Base-by-base conservation (phyloP, 2,329 filamentous ascomycete species). In the Microcyclospora pomicola region DNA sequence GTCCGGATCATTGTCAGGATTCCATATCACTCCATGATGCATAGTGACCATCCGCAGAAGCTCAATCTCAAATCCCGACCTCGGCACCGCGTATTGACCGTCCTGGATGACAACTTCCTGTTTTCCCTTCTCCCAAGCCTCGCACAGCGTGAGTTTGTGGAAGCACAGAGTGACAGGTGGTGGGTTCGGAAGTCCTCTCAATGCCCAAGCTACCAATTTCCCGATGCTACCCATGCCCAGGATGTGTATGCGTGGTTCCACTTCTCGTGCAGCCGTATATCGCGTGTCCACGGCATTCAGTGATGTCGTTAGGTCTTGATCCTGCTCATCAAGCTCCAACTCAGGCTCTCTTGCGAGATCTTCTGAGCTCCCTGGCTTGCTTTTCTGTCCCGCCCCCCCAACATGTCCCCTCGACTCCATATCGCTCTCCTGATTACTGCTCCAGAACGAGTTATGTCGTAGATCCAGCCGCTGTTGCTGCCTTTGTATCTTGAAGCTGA, bases 81-180 rank as follows among this genome's bases (percentile, higher is more conserved):
- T 53, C 5, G 51, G 40, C 5, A 53, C 46, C 24, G 61, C 59
- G 9, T 61, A 54, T 4, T 62, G 49, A n/a, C 56, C 60, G 34
- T 68, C 59, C 11, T 63, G 64, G 2, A 68, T 53, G 7, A 73
- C 51, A 27, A 59, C 60, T 31, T 76, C 55, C n/a, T 60, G 60
- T 41, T 62, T 54, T 9, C 61, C 59, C 40, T 62, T 59, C 9
- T 63, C 49, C 72, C 73, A 77, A 9, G 57, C 51, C 11, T 59
- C 56, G 29, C 69, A 43, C 13, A 63, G 46, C 2, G 56, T 50
- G 28, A 59, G 58, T 28, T 66, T 69, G 52, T 86, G 81, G 28
- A 93, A 69, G n/a, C 94, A 69, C 5, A 95, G 68, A 0, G 84
- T 88, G 29, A 94, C 71, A 0, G 82, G 82, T 4, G 84, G 83